Conservation (phyloP, 768 basidiomycete species). For the Strobilomyces echinocephalus region DNA sequence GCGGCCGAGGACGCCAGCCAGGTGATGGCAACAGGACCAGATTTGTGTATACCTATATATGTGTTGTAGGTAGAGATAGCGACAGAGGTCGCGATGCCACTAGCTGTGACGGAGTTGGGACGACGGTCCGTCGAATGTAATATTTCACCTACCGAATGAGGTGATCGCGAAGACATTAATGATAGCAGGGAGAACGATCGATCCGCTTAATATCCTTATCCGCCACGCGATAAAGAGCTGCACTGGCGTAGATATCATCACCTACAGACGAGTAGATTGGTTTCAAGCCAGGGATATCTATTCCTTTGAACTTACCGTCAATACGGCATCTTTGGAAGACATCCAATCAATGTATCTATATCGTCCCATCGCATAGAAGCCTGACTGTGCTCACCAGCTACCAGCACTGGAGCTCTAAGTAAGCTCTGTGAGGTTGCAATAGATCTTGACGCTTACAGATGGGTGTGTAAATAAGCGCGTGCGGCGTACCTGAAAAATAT, state of each 20-base stretch:
- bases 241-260: background rate
- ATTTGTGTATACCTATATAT: background rate
- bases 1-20: background rate
- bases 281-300: background rate
- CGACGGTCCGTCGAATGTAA: background rate
- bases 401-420: slow-evolving; percentile 7
- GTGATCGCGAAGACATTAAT: background rate
- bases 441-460: background rate
- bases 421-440: slow-evolving; percentile 12
- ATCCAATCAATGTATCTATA: background rate
- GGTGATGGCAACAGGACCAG: background rate
- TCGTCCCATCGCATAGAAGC: background rate
- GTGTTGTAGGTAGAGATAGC: background rate
- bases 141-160: background rate
- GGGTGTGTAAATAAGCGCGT: background rate
- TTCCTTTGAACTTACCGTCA: slow-evolving; percentile 33
- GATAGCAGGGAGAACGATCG: background rate
- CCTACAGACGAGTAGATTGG: background rate
- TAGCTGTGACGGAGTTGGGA: background rate
- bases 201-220: background rate
- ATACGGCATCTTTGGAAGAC: slow-evolving; percentile 35
- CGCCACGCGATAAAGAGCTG: background rate
- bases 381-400: slow-evolving; percentile 1
- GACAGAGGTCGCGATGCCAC: background rate
- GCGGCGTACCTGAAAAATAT: slow-evolving; percentile 22